A percentile compares a stretch with the other conserved stretches of the same genome.
phyloP scores from a whole-genome alignment of 1,284 basidiomycete species.

The Trichosporon coremiiforme region DNA sequence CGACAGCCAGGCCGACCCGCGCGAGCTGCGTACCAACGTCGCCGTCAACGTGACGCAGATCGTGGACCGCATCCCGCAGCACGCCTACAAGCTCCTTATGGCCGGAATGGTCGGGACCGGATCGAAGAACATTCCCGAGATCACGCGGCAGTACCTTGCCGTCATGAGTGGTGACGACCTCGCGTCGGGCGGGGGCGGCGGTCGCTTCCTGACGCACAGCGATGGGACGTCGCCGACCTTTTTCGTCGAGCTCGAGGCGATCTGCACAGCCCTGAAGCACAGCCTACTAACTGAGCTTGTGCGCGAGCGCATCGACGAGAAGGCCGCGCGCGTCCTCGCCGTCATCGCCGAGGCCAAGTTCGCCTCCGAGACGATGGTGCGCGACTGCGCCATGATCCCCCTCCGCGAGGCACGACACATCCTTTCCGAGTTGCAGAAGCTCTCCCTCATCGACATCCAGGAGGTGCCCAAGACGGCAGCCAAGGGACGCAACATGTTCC shows the following conservation, averaged over 20 bases:
- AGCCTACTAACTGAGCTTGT: slow-evolving; percentile 78
- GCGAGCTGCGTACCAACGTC: slow-evolving; percentile 39
- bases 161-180: slow-evolving; percentile 49
- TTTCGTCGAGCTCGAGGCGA: slow-evolving; percentile 77
- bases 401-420: slow-evolving; percentile 82
- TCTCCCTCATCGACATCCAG: slow-evolving; percentile 81
- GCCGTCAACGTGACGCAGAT: slow-evolving; percentile 42
- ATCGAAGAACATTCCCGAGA: slow-evolving; percentile 38
- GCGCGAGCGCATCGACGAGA: slow-evolving; percentile 79
- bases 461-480: slow-evolving; percentile 89
- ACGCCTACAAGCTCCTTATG: slow-evolving; percentile 34
- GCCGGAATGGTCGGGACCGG: slow-evolving; percentile 40
- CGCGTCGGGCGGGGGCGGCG: slow-evolving; percentile 29
- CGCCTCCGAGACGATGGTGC: slow-evolving; percentile 94
- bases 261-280: slow-evolving; percentile 70
- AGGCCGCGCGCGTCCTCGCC: slow-evolving; percentile 80
- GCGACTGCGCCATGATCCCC: slow-evolving; percentile 89
- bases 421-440: slow-evolving; percentile 73
- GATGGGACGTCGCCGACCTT: slow-evolving; percentile 62
- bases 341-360: slow-evolving; percentile 84
- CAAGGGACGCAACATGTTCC: slow-evolving; percentile 65
- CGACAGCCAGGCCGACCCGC: slow-evolving; percentile 60
- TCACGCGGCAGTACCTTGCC: slow-evolving; percentile 44
- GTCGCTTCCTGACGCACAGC: slow-evolving; percentile 63
- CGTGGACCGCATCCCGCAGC: slow-evolving; percentile 37